Base-by-base conservation (phyloP, 2,329 filamentous ascomycete species). In the Biscogniauxia sp. region DNA sequence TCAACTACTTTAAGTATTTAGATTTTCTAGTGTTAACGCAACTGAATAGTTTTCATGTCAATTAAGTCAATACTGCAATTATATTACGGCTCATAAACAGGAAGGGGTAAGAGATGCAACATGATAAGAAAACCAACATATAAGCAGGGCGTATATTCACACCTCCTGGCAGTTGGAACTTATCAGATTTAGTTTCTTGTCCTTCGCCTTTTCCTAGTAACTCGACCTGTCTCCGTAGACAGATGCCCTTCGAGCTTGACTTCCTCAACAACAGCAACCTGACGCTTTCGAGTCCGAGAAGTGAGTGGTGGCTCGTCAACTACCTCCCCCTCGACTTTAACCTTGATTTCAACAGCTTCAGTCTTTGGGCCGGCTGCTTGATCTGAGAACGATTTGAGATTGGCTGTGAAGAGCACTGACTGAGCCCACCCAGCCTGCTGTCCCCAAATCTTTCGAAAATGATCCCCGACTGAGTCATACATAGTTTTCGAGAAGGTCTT, bases 341-440 rank as follows among this genome's bases (percentile, higher is more conserved):
- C 60, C 57, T 74, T 72, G 32, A 73, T 63, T 7, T 66, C 67
- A 20, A 64, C 61, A 0, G 60, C 56, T 54, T 72, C 65, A 7
- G 59, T 19, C 55, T 71, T 68, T n/a, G 13, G 15, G 20, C 81
- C 78, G 53, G 79, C 76, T 59, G 83, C 79, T 20, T 84, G 82
- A 66, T 91, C 89, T 0, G 93, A 89, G 70, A 98, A 98, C 0
- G 91, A 86, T 71, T 87, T 90, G 59, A 99, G 76, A 72, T 99
- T 93, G 0, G 95, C 96, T 0, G 95, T 96, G 72, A 99, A 99
- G 13, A 99, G 81, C 8, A 99, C 95, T 2, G 92, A 96, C 77
- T 99, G 95, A 9, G 96, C 95, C 96, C 96, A 99, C 0, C 95
- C 95, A 1, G 95, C 95, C 69, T 98, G 91, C 61, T 89, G 85